Percentiles rank a stretch among this genome's conserved stretches.
phyloP scores from a whole-genome alignment of 345 rosid species.

The Microthlaspi erraticum region DNA sequence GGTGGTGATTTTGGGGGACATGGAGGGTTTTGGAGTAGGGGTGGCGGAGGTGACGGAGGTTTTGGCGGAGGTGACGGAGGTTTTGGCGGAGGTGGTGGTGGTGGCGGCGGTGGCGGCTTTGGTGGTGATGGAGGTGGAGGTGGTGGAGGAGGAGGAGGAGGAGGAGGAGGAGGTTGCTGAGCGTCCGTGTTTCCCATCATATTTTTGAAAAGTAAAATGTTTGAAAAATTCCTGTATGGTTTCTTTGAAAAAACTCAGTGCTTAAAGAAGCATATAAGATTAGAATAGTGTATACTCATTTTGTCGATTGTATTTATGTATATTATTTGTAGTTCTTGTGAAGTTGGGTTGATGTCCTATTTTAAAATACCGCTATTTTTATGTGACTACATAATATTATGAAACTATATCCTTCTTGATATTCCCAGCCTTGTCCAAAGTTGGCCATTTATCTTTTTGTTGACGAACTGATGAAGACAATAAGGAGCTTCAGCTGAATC shows the following conservation, averaged over 20 bases:
- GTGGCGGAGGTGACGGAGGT: constrained; percentile 30
- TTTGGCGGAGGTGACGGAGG: constrained; percentile 13
- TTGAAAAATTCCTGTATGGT: not conserved
- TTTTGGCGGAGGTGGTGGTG: not conserved
- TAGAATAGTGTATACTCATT: not conserved
- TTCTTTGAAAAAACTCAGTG: not conserved
- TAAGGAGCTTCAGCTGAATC: too few species aligned
- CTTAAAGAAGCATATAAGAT: not conserved
- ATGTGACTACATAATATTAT: not conserved
- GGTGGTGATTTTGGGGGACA: constrained; percentile 25
- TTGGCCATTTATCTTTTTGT: too few species aligned
- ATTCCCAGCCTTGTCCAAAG: too few species aligned
- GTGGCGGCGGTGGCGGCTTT: not conserved
- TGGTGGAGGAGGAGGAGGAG: not conserved
- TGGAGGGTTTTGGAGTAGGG: constrained; percentile 24
- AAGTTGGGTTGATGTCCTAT: constrained; percentile 11
- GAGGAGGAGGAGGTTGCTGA: constrained; percentile 4
- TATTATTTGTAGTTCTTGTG: constrained; percentile 19
- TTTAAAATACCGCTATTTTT: not conserved
- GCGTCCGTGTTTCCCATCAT: not conserved
- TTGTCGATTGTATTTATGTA: constrained; percentile 9
- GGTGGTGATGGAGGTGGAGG: constrained; percentile 16
- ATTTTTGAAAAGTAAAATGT: not conserved
- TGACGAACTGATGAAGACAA: too few species aligned
- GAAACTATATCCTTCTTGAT: not conserved